Conservation (phyloP, 257 asterid genomes). For the Thymus mandschuricus region DNA sequence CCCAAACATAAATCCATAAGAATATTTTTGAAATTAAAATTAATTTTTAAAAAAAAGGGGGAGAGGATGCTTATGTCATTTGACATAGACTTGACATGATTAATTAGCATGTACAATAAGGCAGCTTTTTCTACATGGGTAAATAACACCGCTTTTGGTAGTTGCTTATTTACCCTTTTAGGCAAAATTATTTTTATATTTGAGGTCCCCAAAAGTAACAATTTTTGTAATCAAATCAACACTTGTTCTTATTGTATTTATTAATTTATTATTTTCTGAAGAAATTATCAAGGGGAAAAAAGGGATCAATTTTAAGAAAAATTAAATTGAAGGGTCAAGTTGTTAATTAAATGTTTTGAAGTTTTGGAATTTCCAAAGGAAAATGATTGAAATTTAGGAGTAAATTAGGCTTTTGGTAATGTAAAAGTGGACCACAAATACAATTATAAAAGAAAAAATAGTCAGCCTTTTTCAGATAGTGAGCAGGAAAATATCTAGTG, state of each 20-base stretch:
- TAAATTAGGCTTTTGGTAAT: conserved; percentile 26
- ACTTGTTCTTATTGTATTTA: too few species aligned
- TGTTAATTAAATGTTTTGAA: not conserved
- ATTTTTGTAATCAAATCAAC: too few species aligned
- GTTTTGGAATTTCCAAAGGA: conserved; percentile 27
- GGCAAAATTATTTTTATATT: not conserved
- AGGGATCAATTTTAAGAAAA: too few species aligned
- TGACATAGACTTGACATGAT: not conserved
- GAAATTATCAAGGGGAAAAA: too few species aligned
- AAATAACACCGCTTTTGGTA: conserved; percentile 1
- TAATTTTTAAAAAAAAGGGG: not conserved
- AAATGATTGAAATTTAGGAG: conserved; percentile 29
- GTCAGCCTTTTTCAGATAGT: conserved; percentile 39
- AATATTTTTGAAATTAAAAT: not conserved
- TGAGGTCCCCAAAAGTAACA: too few species aligned
- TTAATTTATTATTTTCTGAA: too few species aligned
- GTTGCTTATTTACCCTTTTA: not conserved
- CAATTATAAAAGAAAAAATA: not conserved
- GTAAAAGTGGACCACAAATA: conserved; percentile 35
- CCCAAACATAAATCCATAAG: not conserved
- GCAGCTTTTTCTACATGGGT: not conserved
- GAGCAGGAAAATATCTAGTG: conserved; percentile 30
- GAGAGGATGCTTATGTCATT: not conserved
- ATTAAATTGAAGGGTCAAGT: not conserved
- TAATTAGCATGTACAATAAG: conserved; percentile 8